These are phyloP conservation scores for Mycena epipterygia DNA, from an alignment of 768 basidiomycete genomes.

Conservation along the genomic window DNA sequence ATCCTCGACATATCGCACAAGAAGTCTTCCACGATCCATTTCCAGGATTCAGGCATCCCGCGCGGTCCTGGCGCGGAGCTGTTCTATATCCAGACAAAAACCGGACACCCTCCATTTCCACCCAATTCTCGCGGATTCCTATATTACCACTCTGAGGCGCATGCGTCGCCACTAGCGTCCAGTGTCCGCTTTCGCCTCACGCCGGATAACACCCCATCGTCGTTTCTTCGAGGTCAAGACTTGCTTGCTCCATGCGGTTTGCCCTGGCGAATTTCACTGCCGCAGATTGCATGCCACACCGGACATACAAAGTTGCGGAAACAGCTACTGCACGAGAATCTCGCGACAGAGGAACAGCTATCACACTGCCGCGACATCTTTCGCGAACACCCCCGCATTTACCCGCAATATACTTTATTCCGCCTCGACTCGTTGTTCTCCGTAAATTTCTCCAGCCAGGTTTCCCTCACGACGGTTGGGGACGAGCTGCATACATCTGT, in stretches of 20 bases:
- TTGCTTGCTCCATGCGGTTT: background rate
- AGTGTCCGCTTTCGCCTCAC: slow-evolving; percentile 8
- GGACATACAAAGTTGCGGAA: background rate
- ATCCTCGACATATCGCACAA: no score
- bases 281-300: background rate
- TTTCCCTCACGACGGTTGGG: background rate
- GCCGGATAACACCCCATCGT: background rate
- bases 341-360: background rate
- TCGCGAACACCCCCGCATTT: no score
- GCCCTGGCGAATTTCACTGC: slow-evolving; percentile 1
- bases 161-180: background rate
- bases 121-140: background rate
- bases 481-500: background rate
- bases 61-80: no score
- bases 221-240: background rate
- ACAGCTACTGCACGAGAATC: background rate
- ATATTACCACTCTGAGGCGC: background rate
- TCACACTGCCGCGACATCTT: background rate
- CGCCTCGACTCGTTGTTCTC: background rate
- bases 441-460: background rate
- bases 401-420: background rate
- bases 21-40: no score
- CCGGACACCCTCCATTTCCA: background rate
- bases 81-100: no score
- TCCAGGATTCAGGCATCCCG: no score